phyloP scores from a whole-genome alignment of 495 filamentous ascomycete species.

The Hypoxylon perforatum region DNA sequence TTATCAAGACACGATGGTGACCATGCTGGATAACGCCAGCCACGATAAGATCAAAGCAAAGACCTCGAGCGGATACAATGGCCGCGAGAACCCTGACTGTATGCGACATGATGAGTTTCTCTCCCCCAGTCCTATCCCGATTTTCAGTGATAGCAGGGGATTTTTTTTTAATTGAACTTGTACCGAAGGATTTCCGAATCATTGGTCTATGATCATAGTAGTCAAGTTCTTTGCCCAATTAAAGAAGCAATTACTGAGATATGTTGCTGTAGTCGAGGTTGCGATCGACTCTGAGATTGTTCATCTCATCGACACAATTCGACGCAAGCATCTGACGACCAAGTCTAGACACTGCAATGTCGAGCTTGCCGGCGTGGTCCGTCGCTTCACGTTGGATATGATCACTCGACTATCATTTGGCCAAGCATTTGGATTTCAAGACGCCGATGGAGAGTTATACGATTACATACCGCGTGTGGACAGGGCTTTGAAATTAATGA shows the following conservation, averaged over 20 bases:
- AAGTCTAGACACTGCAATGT: conserved; percentile 39
- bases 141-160: too few relatives aligned
- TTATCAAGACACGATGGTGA: background rate
- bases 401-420: conserved; percentile 61
- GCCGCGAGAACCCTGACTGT: conserved; percentile 18
- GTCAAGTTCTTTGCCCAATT: too few relatives aligned
- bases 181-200: too few relatives aligned
- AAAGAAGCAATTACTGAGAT: too few relatives aligned
- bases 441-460: conserved; percentile 53
- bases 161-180: too few relatives aligned
- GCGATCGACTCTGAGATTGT: conserved; percentile 49
- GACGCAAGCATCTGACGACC: conserved; percentile 51
- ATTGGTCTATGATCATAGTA: too few relatives aligned
- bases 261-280: conserved; percentile 4
- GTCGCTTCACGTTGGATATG: conserved; percentile 59
- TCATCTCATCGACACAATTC: conserved; percentile 49
- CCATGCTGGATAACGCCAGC: conserved; percentile 1
- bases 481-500: conserved; percentile 40
- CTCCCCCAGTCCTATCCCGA: too few relatives aligned
- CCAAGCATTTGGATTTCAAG: conserved; percentile 59
- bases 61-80: conserved; percentile 20
- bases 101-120: too few relatives aligned
- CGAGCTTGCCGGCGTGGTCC: conserved; percentile 50
- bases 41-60: conserved; percentile 30
- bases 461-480: conserved; percentile 52